Evolutionary conservation across 805 yeast species (phyloP), one percentile per base, ranked within the genome.

Genomic region (Saturnispora zaruensis): DNA sequence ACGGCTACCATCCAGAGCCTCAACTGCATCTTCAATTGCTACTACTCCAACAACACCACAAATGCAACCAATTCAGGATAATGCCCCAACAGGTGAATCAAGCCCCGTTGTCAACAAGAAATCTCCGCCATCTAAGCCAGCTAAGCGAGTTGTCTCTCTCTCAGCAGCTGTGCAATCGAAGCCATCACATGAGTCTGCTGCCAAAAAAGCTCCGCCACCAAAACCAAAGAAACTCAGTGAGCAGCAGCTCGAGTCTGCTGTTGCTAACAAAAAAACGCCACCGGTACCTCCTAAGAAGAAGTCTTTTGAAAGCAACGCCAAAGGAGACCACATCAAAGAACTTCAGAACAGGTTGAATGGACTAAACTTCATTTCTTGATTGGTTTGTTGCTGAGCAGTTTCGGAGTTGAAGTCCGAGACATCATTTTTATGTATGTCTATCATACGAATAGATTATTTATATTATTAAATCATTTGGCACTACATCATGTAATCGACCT

Each of bases 321-420:
- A 37, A 3, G 66, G 64, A 3, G 45, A 46, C 30, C 67, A 65
- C 48, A 64, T 66, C 40, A 56, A 55, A 50, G 70, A 66, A 33
- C 46, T 66, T 26, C 70, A 66, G 43, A 53, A 58, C 6, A 57
- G 53, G 41, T 46, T 66, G 44, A 56, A 58, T 34, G 59, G 58
- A 6, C n/a, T 64, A 13, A 58, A 62, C 34, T 47, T 65, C 3
- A 20, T 8, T 16, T 14, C 8, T 8, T 36, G 40, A 36, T 18
- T 18, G 9, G 32, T 11, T 2, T 7, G 21, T 11, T 36, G 40
- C 40, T 36, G 40, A 36, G 40, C 40, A 14, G 11, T 16, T 8
- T 36, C 40, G 40, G 40, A 36, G 13, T 36, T 36, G 23, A 36
- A 36, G 23, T 36, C 40, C 40, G 40, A 36, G 13, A 8, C 21